Evolutionary conservation across 805 yeast genomes (phyloP).

Genomic region (Kockiozyma suomiensis): DNA sequence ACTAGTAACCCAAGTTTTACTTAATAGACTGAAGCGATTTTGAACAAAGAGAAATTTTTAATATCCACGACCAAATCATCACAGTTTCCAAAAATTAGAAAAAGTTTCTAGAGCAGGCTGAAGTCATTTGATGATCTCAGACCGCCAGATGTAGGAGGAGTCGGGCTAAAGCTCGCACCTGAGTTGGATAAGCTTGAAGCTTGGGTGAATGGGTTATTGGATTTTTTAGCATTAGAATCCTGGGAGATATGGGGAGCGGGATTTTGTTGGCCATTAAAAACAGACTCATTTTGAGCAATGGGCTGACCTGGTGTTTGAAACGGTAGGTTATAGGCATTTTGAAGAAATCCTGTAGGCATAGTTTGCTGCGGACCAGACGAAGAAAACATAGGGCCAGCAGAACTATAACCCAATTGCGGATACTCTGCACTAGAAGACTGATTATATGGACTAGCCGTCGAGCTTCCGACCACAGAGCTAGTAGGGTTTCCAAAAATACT

Average conservation of each 20-base stretch:
- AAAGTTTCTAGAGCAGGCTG: not conserved
- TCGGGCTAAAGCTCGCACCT: not conserved
- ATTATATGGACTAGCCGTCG: no score
- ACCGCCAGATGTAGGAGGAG: not conserved
- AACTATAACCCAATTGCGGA: not conserved
- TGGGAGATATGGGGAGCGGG: slow-evolving; percentile 20
- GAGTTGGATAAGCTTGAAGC: not conserved
- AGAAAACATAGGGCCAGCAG: not conserved
- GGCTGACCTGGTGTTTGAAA: not conserved
- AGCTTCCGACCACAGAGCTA: no score
- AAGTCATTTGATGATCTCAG: not conserved
- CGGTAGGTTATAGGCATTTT: slow-evolving; percentile 22
- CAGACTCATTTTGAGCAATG: not conserved
- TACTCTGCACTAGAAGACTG: not conserved
- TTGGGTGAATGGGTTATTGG: slow-evolving; percentile 76
- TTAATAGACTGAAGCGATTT: no score
- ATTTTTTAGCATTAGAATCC: slow-evolving; percentile 48
- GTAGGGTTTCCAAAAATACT: no score
- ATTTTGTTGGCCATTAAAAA: slow-evolving; percentile 35
- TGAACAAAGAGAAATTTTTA: not conserved
- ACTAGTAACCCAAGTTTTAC: no score
- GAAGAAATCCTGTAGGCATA: slow-evolving; percentile 31
- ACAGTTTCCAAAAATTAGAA: not conserved
- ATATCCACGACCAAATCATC: no score
- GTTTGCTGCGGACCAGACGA: slow-evolving; percentile 7